A percentile compares a stretch with the other conserved stretches of the same genome.
Evolutionary conservation across 129 eudicot species (phyloP).

Genomic region (Dittrichia graveolens): DNA sequence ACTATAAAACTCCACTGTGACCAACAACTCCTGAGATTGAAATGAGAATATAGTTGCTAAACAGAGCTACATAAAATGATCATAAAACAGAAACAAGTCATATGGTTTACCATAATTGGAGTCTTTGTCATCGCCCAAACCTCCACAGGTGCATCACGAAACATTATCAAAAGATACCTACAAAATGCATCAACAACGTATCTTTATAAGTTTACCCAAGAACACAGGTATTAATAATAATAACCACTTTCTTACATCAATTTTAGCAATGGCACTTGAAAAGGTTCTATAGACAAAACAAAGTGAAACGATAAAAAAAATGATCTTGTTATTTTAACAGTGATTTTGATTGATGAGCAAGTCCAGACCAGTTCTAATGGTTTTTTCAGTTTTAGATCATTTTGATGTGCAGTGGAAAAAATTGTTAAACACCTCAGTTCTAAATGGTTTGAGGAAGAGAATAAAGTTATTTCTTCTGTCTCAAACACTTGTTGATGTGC

Average conservation of each 20-base stretch:
- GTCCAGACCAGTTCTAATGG: not conserved
- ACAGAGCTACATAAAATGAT: constrained; percentile 10
- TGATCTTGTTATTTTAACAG: constrained; percentile 1
- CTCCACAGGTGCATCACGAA: constrained; percentile 98
- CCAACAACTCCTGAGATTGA: not conserved
- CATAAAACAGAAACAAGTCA: not conserved
- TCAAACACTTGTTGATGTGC: not conserved
- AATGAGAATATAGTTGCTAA: constrained; percentile 1
- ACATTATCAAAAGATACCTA: constrained; percentile 86
- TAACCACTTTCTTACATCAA: constrained; percentile 13
- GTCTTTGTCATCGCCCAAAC: constrained; percentile 99
- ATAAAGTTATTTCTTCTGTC: too few relatives aligned
- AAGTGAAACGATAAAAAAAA: constrained; percentile 14
- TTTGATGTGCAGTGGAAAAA: too few relatives aligned
- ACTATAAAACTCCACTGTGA: not conserved
- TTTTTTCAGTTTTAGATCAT: too few relatives aligned
- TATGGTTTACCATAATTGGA: constrained; percentile 76
- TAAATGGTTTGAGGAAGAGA: not conserved
- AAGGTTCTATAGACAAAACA: constrained; percentile 14
- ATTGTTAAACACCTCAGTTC: not conserved
- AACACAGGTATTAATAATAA: not conserved
- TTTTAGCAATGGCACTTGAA: constrained; percentile 14
- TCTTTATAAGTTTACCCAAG: constrained; percentile 23
- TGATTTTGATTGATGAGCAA: not conserved
- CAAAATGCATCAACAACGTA: constrained; percentile 22